Evolutionary conservation across 1,284 basidiomycete genomes (phyloP).

Genomic region (Puccinia hordei): DNA sequence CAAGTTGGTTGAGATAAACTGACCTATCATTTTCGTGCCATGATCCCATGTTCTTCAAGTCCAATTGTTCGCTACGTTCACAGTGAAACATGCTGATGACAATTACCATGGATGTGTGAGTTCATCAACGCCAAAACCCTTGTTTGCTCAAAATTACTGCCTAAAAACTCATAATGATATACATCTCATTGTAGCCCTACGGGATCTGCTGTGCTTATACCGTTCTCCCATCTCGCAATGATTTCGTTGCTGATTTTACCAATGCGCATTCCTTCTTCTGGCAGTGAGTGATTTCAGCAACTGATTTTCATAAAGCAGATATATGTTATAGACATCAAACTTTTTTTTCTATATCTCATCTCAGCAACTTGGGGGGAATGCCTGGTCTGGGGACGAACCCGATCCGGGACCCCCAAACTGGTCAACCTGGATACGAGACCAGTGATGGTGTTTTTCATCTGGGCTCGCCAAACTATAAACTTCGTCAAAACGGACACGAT

Average conservation of each 20-base stretch:
- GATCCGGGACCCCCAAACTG: slow-evolving; percentile 36
- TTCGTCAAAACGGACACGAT: neutral
- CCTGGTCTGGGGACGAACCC: slow-evolving; percentile 22
- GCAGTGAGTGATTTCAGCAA: slow-evolving; percentile 19
- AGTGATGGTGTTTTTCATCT: slow-evolving; percentile 17
- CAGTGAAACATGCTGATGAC: slow-evolving; percentile 28
- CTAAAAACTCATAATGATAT: neutral
- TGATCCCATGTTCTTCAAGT: slow-evolving; percentile 10
- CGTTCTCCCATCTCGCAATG: neutral
- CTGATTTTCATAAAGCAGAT: neutral
- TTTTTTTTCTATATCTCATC: neutral
- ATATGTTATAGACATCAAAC: neutral
- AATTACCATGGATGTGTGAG: slow-evolving; percentile 40
- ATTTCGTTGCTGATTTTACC: slow-evolving; percentile 34
- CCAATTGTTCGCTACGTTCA: slow-evolving; percentile 34
- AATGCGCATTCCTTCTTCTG: slow-evolving; percentile 36
- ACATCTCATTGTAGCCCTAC: slow-evolving; percentile 11
- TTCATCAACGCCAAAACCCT: neutral
- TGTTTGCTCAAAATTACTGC: neutral
- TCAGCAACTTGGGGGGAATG: slow-evolving; percentile 32
- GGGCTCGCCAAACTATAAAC: neutral
- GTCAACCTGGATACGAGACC: slow-evolving; percentile 34
- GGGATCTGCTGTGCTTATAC: slow-evolving; percentile 42
- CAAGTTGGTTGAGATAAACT: neutral
- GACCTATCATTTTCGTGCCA: neutral